A percentile compares a stretch with the other conserved stretches of the same genome.
phyloP scores from a whole-genome alignment of 805 yeast genomes.

The Candida sonorensis region DNA sequence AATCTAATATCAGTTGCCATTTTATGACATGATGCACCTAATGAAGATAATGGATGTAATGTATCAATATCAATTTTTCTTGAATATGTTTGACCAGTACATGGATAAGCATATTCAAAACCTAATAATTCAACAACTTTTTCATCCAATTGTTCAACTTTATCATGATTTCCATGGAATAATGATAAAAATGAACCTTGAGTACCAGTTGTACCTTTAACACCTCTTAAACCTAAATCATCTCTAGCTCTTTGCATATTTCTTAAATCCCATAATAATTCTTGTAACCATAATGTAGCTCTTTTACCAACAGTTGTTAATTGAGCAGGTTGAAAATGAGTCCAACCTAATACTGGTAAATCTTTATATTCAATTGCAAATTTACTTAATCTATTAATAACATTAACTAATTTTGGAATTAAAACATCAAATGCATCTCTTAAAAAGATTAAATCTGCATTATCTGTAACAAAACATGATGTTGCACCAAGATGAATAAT shows the following conservation, averaged over 20 bases:
- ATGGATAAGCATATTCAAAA: slow-evolving; percentile 92
- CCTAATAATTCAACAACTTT: slow-evolving; percentile 91
- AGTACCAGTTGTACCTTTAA: slow-evolving; percentile 98
- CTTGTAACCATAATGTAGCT: slow-evolving; percentile 97
- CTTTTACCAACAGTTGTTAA: slow-evolving; percentile 98
- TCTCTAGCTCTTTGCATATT: slow-evolving; percentile 94
- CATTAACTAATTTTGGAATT: slow-evolving; percentile 93
- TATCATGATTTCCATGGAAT: slow-evolving; percentile 95
- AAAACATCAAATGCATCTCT: slow-evolving; percentile 92
- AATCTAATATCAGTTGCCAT: slow-evolving; percentile 96
- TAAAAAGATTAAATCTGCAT: slow-evolving; percentile 93
- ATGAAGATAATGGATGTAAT: slow-evolving; percentile 83
- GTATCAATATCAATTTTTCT: slow-evolving; percentile 97
- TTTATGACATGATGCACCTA: slow-evolving; percentile 95
- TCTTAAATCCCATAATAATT: slow-evolving; percentile 94
- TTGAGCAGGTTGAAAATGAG: slow-evolving; percentile 99
- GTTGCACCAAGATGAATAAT: slow-evolving; percentile 98
- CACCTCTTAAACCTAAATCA: slow-evolving; percentile 95
- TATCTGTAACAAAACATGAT: slow-evolving; percentile 95
- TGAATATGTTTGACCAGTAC: slow-evolving; percentile 98
- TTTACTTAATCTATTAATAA: slow-evolving; percentile 79
- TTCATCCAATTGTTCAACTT: slow-evolving; percentile 87
- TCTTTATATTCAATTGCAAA: slow-evolving; percentile 93
- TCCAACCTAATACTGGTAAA: slow-evolving; percentile 96
- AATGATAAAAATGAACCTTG: slow-evolving; percentile 94